Evolutionary conservation across 176 grass and related monocot genomes (phyloP), one percentile per base, ranked within the genome.

Genomic region (Oryza glaberrima): DNA sequence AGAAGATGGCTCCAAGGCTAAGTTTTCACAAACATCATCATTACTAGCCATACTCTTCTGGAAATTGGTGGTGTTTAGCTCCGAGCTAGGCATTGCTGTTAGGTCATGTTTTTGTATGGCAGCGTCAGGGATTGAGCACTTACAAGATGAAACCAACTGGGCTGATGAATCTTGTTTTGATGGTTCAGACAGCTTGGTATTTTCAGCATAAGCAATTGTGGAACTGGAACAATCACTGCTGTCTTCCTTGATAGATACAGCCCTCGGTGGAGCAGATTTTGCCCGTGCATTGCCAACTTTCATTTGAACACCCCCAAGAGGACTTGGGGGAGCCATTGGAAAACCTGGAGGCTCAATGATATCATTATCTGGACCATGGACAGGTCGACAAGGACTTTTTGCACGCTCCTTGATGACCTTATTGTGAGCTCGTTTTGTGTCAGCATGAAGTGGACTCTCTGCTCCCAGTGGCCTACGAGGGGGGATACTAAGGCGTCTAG

Each of bases 21-120:
- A 25, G 17, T 14, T 80, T 81, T 82, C 81, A 75, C 81, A 79
- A 67, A 32, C 73, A 88, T 85, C 83, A 65, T 77, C 86, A 86
- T 67, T 88, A 75, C 84, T 82, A 65, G 66, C 38, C 8, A 82
- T 88, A 83, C 87, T 92, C 26, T 96, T 94, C 77, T 91, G 84
- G 43, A 92, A 86, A 88, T 81, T 88, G 49, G 70, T 87, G 23
- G 65, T 67, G 49, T 82, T 82, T 83, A 92, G 25, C 66, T 93
- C 92, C 45, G 51, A 85, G 86, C 35, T 83, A 76, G 82, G 32
- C 79, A 70, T 78, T 84, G 56, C 76, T 77, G 11, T 83, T 75
- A 75, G 9, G 11, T 81, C 85, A 85, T 76, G 81, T 46, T 84
- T 86, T 84, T 87, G 84, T 58, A 76, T 76, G 67, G 52, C 84